phyloP scores from a whole-genome alignment of 1,284 basidiomycete species.

The Cryptococcus sp. region DNA sequence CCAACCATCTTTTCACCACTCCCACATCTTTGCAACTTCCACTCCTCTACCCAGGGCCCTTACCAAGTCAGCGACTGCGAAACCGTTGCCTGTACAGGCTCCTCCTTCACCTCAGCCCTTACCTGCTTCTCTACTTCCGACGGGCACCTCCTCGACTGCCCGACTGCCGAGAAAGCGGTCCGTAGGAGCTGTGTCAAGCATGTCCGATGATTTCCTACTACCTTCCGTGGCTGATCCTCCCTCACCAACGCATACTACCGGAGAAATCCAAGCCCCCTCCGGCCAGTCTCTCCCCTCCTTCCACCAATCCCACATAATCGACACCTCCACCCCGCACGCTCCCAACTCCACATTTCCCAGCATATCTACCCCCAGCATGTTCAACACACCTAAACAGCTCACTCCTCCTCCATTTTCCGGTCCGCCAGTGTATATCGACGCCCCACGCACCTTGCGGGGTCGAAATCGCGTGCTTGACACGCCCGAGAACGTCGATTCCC shows the following conservation, averaged over 20 bases:
- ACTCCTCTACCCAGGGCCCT: neutral
- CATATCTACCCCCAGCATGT: slow-evolving; percentile 15
- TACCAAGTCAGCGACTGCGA: no score
- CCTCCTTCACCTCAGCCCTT: no score
- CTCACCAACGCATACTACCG: neutral
- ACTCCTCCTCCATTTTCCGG: neutral
- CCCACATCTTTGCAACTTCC: slow-evolving; percentile 10
- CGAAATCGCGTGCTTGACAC: slow-evolving; percentile 8
- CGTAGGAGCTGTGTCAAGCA: neutral
- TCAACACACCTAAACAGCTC: slow-evolving; percentile 1
- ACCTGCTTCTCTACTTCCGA: no score
- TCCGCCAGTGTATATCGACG: neutral
- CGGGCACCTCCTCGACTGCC: neutral
- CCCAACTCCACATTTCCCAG: slow-evolving; percentile 15
- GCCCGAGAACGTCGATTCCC: slow-evolving; percentile 25
- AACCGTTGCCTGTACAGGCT: no score
- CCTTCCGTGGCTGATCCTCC: neutral
- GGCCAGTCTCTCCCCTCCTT: slow-evolving; percentile 9
- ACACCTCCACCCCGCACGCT: slow-evolving; percentile 13
- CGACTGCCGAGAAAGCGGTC: neutral
- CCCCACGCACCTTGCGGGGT: neutral
- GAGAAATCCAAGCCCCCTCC: neutral
- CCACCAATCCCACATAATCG: slow-evolving; percentile 7
- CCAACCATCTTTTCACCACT: slow-evolving; percentile 8
- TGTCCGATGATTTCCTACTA: no score